These are phyloP conservation scores for Emmonsiellopsis sp. DNA, from an alignment of 2,329 filamentous ascomycete species.

Conservation along the genomic window DNA sequence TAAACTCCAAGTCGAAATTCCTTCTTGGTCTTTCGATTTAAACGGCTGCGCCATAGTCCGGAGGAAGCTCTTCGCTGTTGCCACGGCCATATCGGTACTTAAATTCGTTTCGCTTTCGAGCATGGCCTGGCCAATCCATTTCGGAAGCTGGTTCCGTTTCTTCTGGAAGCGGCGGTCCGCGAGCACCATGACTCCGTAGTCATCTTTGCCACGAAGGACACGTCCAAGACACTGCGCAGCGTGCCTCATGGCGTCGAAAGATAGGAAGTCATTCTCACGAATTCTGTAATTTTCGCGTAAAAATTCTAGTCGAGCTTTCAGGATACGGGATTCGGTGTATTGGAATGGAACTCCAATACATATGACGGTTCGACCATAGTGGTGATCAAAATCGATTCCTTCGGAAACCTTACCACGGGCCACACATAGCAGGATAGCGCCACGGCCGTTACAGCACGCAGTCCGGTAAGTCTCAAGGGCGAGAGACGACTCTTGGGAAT, in stretches of 20 bases:
- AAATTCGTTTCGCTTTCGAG: slow-evolving; percentile 79
- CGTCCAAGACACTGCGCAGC: slow-evolving; percentile 93
- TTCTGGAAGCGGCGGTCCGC: slow-evolving; percentile 90
- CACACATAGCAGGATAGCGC: slow-evolving; percentile 86
- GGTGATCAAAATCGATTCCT: slow-evolving; percentile 98
- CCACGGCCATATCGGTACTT: slow-evolving; percentile 90
- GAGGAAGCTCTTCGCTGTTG: slow-evolving; percentile 79
- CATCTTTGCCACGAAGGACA: slow-evolving; percentile 90
- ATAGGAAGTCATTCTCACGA: slow-evolving; percentile 92
- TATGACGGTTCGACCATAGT: slow-evolving; percentile 90
- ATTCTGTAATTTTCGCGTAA: slow-evolving; percentile 96
- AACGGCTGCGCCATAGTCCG: slow-evolving; percentile 89
- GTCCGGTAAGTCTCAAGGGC: slow-evolving; percentile 95
- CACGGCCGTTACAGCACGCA: slow-evolving; percentile 92
- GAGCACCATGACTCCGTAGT: slow-evolving; percentile 99
- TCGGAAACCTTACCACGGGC: slow-evolving; percentile 95
- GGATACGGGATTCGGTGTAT: slow-evolving; percentile 93
- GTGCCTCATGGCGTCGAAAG: slow-evolving; percentile 99
- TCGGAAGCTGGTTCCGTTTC: slow-evolving; percentile 81
- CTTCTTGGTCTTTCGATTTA: slow-evolving; percentile 71
- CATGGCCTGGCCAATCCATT: slow-evolving; percentile 90
- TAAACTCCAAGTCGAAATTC: slow-evolving; percentile 84
- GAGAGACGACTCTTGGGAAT: slow-evolving; percentile 91
- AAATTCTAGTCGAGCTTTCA: slow-evolving; percentile 92
- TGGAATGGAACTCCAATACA: slow-evolving; percentile 98